These are phyloP conservation scores for Cryphonectria japonica DNA, from an alignment of 2,329 filamentous ascomycete species.

Conservation along the genomic window DNA sequence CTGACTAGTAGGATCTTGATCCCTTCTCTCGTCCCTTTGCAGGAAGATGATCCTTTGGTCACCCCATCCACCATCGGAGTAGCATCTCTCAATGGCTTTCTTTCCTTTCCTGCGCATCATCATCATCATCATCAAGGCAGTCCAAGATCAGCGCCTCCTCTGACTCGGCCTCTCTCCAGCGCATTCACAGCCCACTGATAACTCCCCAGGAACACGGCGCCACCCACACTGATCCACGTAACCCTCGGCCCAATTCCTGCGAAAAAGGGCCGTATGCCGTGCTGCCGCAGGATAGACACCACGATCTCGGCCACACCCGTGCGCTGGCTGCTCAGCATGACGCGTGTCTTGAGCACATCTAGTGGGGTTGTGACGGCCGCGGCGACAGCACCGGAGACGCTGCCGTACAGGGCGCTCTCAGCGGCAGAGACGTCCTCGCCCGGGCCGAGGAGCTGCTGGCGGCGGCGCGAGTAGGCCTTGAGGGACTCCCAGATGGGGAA, in stretches of 20 bases:
- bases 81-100: background rate
- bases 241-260: constrained; percentile 79
- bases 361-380: constrained; percentile 89
- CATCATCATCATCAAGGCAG: constrained; percentile 13
- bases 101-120: background rate
- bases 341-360: constrained; percentile 93
- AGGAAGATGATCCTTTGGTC: background rate
- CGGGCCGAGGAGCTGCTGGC: constrained; percentile 31
- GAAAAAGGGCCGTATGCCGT: constrained; percentile 72
- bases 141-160: background rate
- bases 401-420: constrained; percentile 86
- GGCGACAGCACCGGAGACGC: constrained; percentile 79
- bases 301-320: constrained; percentile 64
- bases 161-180: constrained; percentile 50
- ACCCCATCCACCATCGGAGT: background rate
- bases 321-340: constrained; percentile 83
- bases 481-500: constrained; percentile 96
- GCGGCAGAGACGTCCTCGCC: constrained; percentile 62
- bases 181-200: constrained; percentile 89
- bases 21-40: background rate
- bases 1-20: background rate
- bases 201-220: constrained; percentile 90
- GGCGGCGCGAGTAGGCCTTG: constrained; percentile 67
- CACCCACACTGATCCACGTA: constrained; percentile 93
- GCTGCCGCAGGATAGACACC: constrained; percentile 63